Percentiles rank a stretch among this genome's conserved stretches.
Evolutionary conservation across 352 stramenopile species (phyloP).

Genomic region (Pythium chondricola): DNA sequence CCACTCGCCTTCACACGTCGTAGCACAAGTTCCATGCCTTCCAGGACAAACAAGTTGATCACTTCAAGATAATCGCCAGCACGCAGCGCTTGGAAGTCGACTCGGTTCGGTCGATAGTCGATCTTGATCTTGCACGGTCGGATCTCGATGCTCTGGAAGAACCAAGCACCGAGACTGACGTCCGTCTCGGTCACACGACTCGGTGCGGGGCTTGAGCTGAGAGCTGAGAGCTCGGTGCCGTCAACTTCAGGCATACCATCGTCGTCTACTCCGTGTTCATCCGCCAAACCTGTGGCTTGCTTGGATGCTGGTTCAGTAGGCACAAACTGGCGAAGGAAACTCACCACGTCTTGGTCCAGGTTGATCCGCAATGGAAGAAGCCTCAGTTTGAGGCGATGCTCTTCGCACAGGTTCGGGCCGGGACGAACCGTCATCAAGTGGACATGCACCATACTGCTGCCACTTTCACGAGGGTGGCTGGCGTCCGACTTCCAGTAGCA

Average conservation of each 20-base stretch:
- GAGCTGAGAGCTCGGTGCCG: constrained; percentile 48
- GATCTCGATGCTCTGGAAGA: constrained; percentile 86
- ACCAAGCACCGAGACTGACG: constrained; percentile 55
- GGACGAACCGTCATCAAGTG: constrained; percentile 77
- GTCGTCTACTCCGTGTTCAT: constrained; percentile 7
- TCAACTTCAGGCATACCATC: constrained; percentile 22
- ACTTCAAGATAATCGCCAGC: constrained; percentile 85
- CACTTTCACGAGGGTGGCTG: constrained; percentile 73
- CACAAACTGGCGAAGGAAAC: constrained; percentile 82
- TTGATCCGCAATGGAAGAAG: constrained; percentile 80
- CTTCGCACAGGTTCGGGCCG: constrained; percentile 68
- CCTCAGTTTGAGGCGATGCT: constrained; percentile 73
- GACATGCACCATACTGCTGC: constrained; percentile 78
- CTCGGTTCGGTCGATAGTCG: constrained; percentile 83
- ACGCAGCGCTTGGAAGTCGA: constrained; percentile 77
- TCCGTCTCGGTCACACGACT: constrained; percentile 31
- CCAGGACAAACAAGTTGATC: constrained; percentile 85
- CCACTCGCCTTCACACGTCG: constrained; percentile 80
- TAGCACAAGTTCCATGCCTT: constrained; percentile 85
- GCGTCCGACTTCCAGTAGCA: constrained; percentile 88
- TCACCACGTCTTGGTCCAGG: constrained; percentile 83
- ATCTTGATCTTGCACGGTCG: constrained; percentile 89
- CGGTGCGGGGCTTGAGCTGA: constrained; percentile 16
- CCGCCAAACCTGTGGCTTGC: background rate
- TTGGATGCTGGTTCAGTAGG: constrained; percentile 16